phyloP scores from a whole-genome alignment of 345 rosid species.

The Sisymbrium irio region DNA sequence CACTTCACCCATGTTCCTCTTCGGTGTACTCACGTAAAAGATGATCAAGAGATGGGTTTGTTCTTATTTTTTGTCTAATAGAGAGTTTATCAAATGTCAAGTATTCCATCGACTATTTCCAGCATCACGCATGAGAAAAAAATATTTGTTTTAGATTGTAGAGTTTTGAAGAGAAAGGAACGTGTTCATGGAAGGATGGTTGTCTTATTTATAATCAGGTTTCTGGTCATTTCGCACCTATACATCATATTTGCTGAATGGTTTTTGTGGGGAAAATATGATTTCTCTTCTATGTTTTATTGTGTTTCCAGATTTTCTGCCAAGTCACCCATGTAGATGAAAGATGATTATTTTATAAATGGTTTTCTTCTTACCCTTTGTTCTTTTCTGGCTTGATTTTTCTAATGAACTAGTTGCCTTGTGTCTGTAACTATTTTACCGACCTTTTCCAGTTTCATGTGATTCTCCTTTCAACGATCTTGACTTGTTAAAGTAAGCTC shows the following conservation, averaged over 20 bases:
- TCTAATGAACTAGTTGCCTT: too few species aligned
- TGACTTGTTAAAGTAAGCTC: too few species aligned
- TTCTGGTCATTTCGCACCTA: neutral
- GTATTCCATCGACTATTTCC: neutral
- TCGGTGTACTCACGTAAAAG: too few species aligned
- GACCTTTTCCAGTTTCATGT: too few species aligned
- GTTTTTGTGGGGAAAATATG: neutral
- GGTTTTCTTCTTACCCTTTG: neutral
- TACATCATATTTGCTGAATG: neutral
- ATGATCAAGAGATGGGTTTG: neutral
- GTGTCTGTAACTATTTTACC: too few species aligned
- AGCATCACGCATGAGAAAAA: neutral
- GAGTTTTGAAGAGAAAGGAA: neutral
- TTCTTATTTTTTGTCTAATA: neutral
- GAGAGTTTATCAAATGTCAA: neutral
- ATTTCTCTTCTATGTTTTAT: neutral
- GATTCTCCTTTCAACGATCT: too few species aligned
- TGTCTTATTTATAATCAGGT: neutral
- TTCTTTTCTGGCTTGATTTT: neutral
- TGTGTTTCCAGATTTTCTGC: neutral
- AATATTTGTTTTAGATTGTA: neutral
- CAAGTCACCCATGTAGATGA: neutral
- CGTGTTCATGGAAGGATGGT: neutral
- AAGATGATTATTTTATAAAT: neutral
- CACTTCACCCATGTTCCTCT: too few species aligned